Conservation (phyloP, 1,139 yeast genomes). For the Blastobotrys capitulatus region DNA sequence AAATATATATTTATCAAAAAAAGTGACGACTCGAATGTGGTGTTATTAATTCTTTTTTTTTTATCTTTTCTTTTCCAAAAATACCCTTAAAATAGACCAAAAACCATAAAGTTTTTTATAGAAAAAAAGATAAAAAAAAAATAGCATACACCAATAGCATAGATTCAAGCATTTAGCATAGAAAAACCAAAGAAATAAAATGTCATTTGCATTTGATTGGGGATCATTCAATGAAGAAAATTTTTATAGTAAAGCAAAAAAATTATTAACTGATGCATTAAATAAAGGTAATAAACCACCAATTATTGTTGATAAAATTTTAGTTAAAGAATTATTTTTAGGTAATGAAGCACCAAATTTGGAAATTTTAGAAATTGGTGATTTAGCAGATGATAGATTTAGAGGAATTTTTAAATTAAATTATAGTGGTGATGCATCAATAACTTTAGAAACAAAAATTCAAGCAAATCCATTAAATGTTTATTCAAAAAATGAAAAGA, state of each 20-base stretch:
- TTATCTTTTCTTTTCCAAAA: no score
- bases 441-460: conserved; percentile 74
- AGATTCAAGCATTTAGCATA: no score
- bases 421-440: conserved; percentile 74
- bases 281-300: conserved; percentile 71
- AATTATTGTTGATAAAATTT: conserved; percentile 67
- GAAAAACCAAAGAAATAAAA: conserved; percentile 25
- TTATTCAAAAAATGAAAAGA: conserved; percentile 37
- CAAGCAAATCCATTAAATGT: conserved; percentile 81
- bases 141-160: no score
- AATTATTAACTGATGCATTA: conserved; percentile 67
- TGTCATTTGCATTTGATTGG: conserved; percentile 84
- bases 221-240: conserved; percentile 66
- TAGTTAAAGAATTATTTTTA: conserved; percentile 67
- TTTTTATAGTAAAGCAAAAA: conserved; percentile 60
- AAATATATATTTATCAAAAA: no score
- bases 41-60: no score
- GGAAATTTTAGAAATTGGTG: conserved; percentile 83
- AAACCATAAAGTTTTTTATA: no score
- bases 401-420: conserved; percentile 81
- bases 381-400: conserved; percentile 70
- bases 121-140: no score
- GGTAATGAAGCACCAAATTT: conserved; percentile 75
- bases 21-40: no score
- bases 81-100: no score